A percentile compares a stretch with the other conserved stretches of the same genome.
phyloP scores from a whole-genome alignment of 106 monocot genomes.

The Allium cepa region DNA sequence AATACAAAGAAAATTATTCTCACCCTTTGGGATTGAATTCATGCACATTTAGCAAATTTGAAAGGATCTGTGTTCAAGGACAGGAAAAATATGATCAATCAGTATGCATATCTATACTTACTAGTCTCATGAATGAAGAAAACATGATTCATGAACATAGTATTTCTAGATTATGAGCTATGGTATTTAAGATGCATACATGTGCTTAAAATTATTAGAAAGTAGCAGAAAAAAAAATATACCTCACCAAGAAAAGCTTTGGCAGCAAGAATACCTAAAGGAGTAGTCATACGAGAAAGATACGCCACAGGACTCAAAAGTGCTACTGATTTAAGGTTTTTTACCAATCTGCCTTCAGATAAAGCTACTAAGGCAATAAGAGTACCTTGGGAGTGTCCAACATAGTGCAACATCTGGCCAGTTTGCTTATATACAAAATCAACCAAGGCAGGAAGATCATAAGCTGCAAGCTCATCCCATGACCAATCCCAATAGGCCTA shows the following conservation, averaged over 20 bases:
- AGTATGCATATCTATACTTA: too few species aligned
- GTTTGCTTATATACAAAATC: constrained; percentile 19
- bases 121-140: too few species aligned
- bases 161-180: too few species aligned
- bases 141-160: too few species aligned
- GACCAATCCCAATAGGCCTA: constrained; percentile 59
- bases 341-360: constrained; percentile 18
- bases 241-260: constrained; percentile 40
- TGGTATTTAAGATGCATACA: too few species aligned
- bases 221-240: background rate
- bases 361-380: constrained; percentile 34
- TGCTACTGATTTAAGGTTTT: constrained; percentile 39
- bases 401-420: constrained; percentile 30
- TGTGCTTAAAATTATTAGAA: too few species aligned
- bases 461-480: constrained; percentile 45
- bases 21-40: constrained; percentile 81
- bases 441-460: constrained; percentile 39
- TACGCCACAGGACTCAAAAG: constrained; percentile 55
- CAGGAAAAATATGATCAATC: background rate
- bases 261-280: constrained; percentile 12
- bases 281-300: constrained; percentile 25
- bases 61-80: constrained; percentile 33
- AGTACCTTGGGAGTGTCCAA: constrained; percentile 59
- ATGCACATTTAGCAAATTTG: constrained; percentile 49
- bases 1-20: constrained; percentile 8